These are phyloP conservation scores for Quercus bicolor DNA, from an alignment of 306 rosid species.

Conservation along the genomic window DNA sequence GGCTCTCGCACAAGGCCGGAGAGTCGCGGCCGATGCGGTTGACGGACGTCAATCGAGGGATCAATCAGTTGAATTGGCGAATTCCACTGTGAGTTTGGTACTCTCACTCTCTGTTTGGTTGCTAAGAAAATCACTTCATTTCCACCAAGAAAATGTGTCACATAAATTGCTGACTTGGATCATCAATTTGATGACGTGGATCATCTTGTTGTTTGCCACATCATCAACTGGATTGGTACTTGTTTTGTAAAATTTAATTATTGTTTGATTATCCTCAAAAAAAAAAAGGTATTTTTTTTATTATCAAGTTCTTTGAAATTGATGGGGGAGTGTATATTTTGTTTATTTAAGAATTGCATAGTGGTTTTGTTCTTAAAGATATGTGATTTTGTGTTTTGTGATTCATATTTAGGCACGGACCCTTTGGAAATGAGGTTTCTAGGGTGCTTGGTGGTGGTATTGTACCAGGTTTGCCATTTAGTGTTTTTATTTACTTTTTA, in stretches of 20 bases:
- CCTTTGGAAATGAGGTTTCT: conserved; percentile 68
- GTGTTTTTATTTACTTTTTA: conserved; percentile 9
- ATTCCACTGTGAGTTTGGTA: conserved; percentile 59
- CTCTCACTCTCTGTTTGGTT: conserved; percentile 6
- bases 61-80: conserved; percentile 46
- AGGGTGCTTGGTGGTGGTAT: conserved; percentile 94
- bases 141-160: neutral
- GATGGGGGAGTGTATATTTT: neutral
- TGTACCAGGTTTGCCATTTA: conserved; percentile 69
- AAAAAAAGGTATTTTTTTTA: neutral
- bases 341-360: too few species aligned
- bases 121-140: neutral
- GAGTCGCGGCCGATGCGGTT: conserved; percentile 54
- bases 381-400: conserved; percentile 7
- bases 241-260: neutral
- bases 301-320: neutral
- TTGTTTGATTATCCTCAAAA: neutral
- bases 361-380: conserved; percentile 3
- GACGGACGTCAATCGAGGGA: conserved; percentile 65
- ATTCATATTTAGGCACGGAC: conserved; percentile 56
- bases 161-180: too few species aligned
- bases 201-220: neutral
- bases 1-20: conserved; percentile 51
- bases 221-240: neutral
- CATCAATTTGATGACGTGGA: too few species aligned